Conservation (phyloP, 1,139 yeast species). For the Yamadazyma pseudoaaseri region DNA sequence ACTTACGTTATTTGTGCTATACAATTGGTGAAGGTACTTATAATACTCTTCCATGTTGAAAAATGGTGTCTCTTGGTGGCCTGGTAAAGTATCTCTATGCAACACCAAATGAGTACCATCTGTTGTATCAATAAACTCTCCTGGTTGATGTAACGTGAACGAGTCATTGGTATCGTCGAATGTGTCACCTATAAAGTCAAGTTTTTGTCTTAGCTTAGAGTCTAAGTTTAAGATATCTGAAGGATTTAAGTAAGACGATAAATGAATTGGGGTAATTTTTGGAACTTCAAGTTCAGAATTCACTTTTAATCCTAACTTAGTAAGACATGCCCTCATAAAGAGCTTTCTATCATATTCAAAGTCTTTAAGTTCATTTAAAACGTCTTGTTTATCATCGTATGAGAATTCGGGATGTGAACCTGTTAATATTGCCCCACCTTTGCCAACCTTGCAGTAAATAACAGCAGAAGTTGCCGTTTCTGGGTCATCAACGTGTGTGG, state of each 20-base stretch:
- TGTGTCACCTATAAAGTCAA: conserved; percentile 44
- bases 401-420: conserved; percentile 93
- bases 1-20: conserved; percentile 14
- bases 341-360: conserved; percentile 50
- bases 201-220: conserved; percentile 27
- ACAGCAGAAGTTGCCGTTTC: conserved; percentile 59
- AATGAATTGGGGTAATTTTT: conserved; percentile 60
- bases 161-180: conserved; percentile 55
- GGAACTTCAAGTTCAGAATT: conserved; percentile 59
- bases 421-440: conserved; percentile 72
- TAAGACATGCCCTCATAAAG: conserved; percentile 57
- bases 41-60: conserved; percentile 66
- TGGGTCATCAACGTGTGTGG: conserved; percentile 36
- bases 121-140: conserved; percentile 16
- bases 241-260: conserved; percentile 35
- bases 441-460: conserved; percentile 64
- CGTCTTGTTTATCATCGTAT: conserved; percentile 35
- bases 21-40: conserved; percentile 35
- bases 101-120: conserved; percentile 45
- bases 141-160: conserved; percentile 40
- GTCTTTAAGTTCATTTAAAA: conserved; percentile 14
- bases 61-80: conserved; percentile 59
- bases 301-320: conserved; percentile 65
- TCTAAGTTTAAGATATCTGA: conserved; percentile 24
- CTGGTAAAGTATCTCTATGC: conserved; percentile 31